Evolutionary conservation across 805 yeast species (phyloP), one percentile per base, ranked within the genome.

Genomic region (Metschnikowia proteae): DNA sequence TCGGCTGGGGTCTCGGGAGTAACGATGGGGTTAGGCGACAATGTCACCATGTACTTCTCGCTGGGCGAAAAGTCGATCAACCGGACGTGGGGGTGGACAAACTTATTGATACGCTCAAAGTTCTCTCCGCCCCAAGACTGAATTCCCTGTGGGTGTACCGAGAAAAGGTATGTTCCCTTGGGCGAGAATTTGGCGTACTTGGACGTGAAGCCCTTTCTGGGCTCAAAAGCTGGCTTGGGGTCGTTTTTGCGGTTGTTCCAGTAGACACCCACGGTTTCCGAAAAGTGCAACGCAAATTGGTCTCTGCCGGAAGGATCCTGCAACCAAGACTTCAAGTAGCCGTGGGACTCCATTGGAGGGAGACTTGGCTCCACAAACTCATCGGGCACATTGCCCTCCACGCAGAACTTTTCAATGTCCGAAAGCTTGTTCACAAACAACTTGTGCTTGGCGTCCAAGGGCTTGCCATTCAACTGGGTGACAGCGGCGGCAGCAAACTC

Each of bases 61-160:
- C 82, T 82, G 51, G 98, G 97, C 40, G 97, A 89, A 62, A 94
- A 86, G 66, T 91, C 96, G 49, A 92, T 79, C 57, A 90, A 80
- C 65, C 94, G 81, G 41, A 90, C 97, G 62, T 88, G 88, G 50
- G 88, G 91, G 66, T 94, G 99, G 52, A 83, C 78, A 64, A 87
- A 89, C 69, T 89, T 84, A 60, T 78, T 81, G 59, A 89, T 74
- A 60, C 86, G 79, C 54, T 78, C 81, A 64, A 89, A 89, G 42
- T 80, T 75, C 47, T 80, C 79, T 53, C 98, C 97, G 64, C 98
- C 99, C 96, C 97, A 94, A 27, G 92, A 80, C 66, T 89, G 95
- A 49, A 90, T 83, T 76, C 98, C 98, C 70, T 88, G 96, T 45
- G 89, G 89, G 70, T 92, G 97, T 60, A 90, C 78, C 1, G 97